phyloP scores from a whole-genome alignment of 1,284 basidiomycete genomes.

The Trichosporon faecale region DNA sequence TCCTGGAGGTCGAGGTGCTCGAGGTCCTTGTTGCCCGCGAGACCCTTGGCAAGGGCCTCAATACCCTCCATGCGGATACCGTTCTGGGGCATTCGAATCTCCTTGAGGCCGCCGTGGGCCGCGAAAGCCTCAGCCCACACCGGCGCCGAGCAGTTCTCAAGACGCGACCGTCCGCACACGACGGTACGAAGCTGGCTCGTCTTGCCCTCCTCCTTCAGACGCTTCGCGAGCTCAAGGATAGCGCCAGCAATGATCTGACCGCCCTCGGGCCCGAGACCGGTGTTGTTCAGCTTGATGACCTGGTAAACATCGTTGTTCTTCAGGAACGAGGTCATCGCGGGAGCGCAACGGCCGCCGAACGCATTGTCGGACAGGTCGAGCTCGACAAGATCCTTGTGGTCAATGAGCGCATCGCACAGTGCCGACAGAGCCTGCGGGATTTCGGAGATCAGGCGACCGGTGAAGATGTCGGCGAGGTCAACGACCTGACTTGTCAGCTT shows the following conservation, averaged over 20 bases:
- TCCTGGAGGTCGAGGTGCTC: constrained; percentile 88
- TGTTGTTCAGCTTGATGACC: constrained; percentile 90
- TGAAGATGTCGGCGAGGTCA: constrained; percentile 97
- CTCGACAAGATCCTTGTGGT: constrained; percentile 75
- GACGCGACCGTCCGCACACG: constrained; percentile 89
- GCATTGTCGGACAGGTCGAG: constrained; percentile 94
- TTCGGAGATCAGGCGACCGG: constrained; percentile 90
- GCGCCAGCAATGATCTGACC: constrained; percentile 84
- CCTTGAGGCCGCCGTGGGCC: constrained; percentile 69
- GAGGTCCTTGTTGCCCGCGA: constrained; percentile 67
- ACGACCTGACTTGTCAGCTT: constrained; percentile 64
- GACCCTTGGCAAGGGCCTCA: constrained; percentile 70
- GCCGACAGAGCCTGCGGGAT: constrained; percentile 87
- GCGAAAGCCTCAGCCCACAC: constrained; percentile 86
- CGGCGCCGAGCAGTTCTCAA: constrained; percentile 83
- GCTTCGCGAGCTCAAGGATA: constrained; percentile 70
- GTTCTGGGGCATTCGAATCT: constrained; percentile 93
- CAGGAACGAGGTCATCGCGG: constrained; percentile 89
- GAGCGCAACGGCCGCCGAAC: constrained; percentile 91
- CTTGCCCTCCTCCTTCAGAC: constrained; percentile 65
- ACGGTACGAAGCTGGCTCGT: constrained; percentile 70
- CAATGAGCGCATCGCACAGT: constrained; percentile 80
- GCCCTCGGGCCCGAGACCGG: constrained; percentile 90
- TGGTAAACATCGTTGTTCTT: constrained; percentile 72
- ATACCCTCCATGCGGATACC: constrained; percentile 95